Base-by-base conservation (phyloP, 139 green algal genomes). In the Coelastrella sp. region DNA sequence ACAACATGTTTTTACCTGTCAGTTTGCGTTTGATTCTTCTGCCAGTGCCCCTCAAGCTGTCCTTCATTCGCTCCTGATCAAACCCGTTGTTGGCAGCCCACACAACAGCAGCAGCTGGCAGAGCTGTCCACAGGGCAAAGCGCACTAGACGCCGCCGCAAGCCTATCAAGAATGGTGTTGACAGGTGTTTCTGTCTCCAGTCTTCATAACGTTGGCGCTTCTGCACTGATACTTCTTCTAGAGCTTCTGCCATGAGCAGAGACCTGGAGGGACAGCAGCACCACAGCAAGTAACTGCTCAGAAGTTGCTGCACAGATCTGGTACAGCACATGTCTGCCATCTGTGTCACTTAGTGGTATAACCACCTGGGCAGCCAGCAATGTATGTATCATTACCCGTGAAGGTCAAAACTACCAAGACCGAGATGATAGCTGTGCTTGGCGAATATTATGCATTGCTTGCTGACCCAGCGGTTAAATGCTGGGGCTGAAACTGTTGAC, bases 231-330 rank as follows among this genome's bases (percentile, higher is more conserved):
- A 91, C 54, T 32, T 91, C 87, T 75, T 91, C 87, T 13, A 91
- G 65, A 0, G 87, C 87, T 32, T 91, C 87, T 6, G 78, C 66
- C 87, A 91, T 85, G 65, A 91, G 87, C 87, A 91, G 87, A 22
- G 87, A 78, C 77, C 87, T 91, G 78, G 0, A 17, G 4, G 57
- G 13, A 74, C 58, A 75, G 32, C 66, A 82, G 47, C 4, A 59
- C 19, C 4, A 80, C 19, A 80, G 5, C 20, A 54, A 10, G 8
- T 68, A 68, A 68, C 61, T 10, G 61, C 61, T 7, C 61, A 68
- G n/a, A n/a, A 47, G 32, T 47, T 47, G 32, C 32, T 47, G 32
- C 32, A 47, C 0, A 47, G 32, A 1, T 47, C 0, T 47, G 32
- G 0, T 47, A 47, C 0, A 1, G 32, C 32, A 47, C 1, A 47